phyloP scores from a whole-genome alignment of 495 filamentous ascomycete genomes.

The Aspergillus incahuasiensis region DNA sequence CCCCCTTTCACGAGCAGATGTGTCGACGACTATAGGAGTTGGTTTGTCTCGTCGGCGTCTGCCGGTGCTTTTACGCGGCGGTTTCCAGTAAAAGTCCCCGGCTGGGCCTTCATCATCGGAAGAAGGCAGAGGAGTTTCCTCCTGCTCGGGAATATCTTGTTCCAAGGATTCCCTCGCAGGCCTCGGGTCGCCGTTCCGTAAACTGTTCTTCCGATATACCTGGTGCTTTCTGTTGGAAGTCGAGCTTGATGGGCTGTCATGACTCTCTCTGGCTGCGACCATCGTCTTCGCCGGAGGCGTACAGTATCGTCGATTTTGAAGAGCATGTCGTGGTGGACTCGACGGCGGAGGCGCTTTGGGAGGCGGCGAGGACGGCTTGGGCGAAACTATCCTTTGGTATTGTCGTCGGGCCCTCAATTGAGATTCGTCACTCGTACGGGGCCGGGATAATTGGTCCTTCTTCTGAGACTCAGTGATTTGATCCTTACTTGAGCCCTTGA shows the following conservation, averaged over 20 bases:
- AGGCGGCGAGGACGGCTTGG: slow-evolving; percentile 31
- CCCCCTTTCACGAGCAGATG: slow-evolving; percentile 1
- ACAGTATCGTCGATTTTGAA: slow-evolving; percentile 17
- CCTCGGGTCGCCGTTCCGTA: slow-evolving; percentile 22
- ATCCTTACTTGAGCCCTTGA: slow-evolving; percentile 7
- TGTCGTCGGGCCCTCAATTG: background rate
- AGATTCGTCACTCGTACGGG: background rate
- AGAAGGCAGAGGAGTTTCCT: slow-evolving; percentile 37
- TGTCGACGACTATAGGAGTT: slow-evolving; percentile 10
- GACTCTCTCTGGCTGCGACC: slow-evolving; percentile 1
- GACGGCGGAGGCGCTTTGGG: slow-evolving; percentile 27
- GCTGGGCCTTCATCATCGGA: slow-evolving; percentile 41
- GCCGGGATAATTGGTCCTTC: background rate
- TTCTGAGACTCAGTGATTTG: background rate
- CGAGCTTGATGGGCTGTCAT: slow-evolving; percentile 9
- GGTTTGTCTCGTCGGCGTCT: slow-evolving; percentile 12
- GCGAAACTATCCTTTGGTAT: slow-evolving; percentile 22
- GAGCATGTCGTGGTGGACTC: slow-evolving; percentile 18
- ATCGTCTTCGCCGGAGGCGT: slow-evolving; percentile 11
- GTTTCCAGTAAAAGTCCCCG: slow-evolving; percentile 10
- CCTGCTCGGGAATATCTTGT: slow-evolving; percentile 14
- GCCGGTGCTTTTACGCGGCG: slow-evolving; percentile 4
- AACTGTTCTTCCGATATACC: slow-evolving; percentile 28
- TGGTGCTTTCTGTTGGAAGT: slow-evolving; percentile 16
- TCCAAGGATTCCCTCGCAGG: slow-evolving; percentile 22